phyloP scores from a whole-genome alignment of 148 eudicot genomes.

The Persicaria tinctoria region DNA sequence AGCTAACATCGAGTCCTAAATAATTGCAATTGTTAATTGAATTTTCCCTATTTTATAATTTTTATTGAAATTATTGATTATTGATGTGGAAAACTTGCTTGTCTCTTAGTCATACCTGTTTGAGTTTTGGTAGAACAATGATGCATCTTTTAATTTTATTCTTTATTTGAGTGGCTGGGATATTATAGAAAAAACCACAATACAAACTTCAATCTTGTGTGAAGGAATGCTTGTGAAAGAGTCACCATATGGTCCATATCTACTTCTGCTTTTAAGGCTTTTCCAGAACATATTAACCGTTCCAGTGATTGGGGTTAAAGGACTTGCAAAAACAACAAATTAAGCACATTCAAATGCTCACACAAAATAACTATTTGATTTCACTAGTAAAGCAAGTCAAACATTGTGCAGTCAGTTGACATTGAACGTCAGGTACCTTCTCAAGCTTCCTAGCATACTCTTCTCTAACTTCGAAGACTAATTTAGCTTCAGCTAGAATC shows the following conservation, averaged over 20 bases:
- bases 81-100: too few species aligned
- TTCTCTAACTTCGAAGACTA: conserved; percentile 61
- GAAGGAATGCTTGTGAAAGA: background rate
- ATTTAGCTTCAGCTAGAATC: conserved; percentile 42
- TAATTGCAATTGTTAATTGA: too few species aligned
- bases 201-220: too few species aligned
- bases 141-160: too few species aligned
- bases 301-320: background rate
- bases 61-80: too few species aligned
- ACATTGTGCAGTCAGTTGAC: background rate
- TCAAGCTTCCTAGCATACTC: conserved; percentile 72
- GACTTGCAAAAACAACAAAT: background rate
- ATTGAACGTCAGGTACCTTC: conserved; percentile 33
- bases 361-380: background rate
- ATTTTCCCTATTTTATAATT: too few species aligned
- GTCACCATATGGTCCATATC: background rate
- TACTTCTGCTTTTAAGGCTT: background rate
- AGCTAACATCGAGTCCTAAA: too few species aligned
- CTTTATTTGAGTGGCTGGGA: too few species aligned
- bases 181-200: too few species aligned
- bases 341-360: background rate
- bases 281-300: background rate
- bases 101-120: too few species aligned
- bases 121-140: too few species aligned
- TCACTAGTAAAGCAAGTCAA: background rate